Evolutionary conservation across 1,284 basidiomycete species (phyloP).

Genomic region (Anthracocystis setariae): DNA sequence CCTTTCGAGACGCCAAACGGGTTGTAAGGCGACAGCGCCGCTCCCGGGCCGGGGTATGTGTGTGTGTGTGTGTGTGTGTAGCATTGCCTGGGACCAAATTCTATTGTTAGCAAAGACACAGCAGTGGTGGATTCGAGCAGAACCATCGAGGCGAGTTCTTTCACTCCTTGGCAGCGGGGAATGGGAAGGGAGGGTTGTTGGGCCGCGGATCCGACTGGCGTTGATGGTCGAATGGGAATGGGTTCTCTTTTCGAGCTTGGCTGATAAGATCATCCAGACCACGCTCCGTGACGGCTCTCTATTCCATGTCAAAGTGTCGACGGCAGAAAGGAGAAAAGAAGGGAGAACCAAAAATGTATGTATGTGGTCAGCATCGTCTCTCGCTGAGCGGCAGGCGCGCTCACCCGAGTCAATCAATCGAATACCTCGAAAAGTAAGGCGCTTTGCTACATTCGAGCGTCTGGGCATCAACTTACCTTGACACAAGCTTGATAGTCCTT

Average conservation of each 20-base stretch:
- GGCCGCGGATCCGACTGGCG: conserved; percentile 17
- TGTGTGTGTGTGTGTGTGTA: no score
- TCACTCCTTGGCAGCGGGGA: conserved; percentile 47
- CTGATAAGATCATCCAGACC: conserved; percentile 79
- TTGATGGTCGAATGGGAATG: conserved; percentile 62
- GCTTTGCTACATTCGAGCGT: no score
- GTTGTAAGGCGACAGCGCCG: no score
- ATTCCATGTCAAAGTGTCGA: conserved; percentile 5
- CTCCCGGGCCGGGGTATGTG: no score
- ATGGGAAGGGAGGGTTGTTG: conserved; percentile 60
- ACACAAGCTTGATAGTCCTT: conserved; percentile 81
- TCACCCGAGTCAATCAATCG: no score
- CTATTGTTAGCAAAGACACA: no score
- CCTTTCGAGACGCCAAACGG: no score
- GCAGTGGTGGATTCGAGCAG: no score
- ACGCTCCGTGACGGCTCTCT: conserved; percentile 85
- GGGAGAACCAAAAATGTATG: neutral
- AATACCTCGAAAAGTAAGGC: no score
- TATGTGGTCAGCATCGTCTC: neutral
- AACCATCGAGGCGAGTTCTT: neutral
- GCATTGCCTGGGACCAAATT: no score
- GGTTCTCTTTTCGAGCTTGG: conserved; percentile 74
- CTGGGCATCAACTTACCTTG: conserved; percentile 71
- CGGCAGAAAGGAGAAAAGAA: neutral
- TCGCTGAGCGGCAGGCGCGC: neutral